These are phyloP conservation scores for Mycena filopes DNA, from an alignment of 768 basidiomycete genomes.

Conservation along the genomic window DNA sequence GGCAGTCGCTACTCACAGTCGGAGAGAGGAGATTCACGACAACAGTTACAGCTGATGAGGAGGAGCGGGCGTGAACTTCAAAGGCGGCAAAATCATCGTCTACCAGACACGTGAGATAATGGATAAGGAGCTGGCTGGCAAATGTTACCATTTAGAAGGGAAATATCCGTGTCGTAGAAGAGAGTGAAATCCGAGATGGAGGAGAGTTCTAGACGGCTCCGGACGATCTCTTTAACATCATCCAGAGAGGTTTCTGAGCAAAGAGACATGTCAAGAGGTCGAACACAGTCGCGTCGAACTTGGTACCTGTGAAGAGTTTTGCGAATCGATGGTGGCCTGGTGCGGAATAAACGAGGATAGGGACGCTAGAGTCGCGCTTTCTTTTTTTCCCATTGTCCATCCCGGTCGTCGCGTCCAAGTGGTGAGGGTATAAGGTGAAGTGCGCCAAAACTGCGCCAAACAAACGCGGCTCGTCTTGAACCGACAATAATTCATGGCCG, in stretches of 20 bases:
- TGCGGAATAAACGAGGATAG: slow-evolving; percentile 58
- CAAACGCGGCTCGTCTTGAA: slow-evolving; percentile 10
- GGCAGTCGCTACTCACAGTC: slow-evolving; percentile 15
- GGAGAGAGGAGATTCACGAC: slow-evolving; percentile 43
- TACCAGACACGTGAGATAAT: slow-evolving; percentile 40
- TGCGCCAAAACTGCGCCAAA: not conserved
- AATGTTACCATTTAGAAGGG: slow-evolving; percentile 77
- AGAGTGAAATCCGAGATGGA: slow-evolving; percentile 55
- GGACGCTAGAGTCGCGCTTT: slow-evolving; percentile 52
- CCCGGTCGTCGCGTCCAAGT: slow-evolving; percentile 25
- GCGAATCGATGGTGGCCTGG: slow-evolving; percentile 56
- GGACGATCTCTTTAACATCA: slow-evolving; percentile 66
- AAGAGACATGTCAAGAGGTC: not conserved
- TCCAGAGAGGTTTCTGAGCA: slow-evolving; percentile 67
- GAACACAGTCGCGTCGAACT: slow-evolving; percentile 22
- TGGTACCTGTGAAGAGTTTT: slow-evolving; percentile 62
- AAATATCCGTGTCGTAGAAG: slow-evolving; percentile 65
- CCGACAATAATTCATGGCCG: slow-evolving; percentile 40
- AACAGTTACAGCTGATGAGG: slow-evolving; percentile 45
- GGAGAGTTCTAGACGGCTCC: slow-evolving; percentile 68
- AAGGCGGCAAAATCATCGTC: slow-evolving; percentile 88
- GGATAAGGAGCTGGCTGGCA: slow-evolving; percentile 5
- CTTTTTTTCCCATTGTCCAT: slow-evolving; percentile 56
- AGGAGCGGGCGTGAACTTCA: slow-evolving; percentile 53
- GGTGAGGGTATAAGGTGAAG: slow-evolving; percentile 19